Conservation (phyloP, 768 basidiomycete genomes). For the Coprinopsis marcescibilis region DNA sequence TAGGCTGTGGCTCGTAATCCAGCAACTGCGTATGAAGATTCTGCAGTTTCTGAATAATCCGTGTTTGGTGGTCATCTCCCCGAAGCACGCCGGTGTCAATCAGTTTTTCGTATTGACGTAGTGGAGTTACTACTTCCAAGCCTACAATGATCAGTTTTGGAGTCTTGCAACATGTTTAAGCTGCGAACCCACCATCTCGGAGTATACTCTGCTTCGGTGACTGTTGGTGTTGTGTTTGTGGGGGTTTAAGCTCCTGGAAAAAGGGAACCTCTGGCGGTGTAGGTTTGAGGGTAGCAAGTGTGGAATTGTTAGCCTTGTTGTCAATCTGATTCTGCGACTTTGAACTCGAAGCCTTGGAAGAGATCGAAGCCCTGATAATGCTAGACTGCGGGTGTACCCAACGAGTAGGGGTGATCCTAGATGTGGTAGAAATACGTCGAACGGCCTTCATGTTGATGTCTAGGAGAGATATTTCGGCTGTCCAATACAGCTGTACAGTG, state of each 20-base stretch:
- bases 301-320: neutral
- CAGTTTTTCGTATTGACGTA: conserved; percentile 41
- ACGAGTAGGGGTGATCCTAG: conserved; percentile 1
- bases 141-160: neutral
- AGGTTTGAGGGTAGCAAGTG: neutral
- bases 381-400: neutral
- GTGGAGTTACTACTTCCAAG: conserved; percentile 32
- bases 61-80: conserved; percentile 78
- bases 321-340: neutral
- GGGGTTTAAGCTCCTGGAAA: conserved; percentile 6
- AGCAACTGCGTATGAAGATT: conserved; percentile 66
- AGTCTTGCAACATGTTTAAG: neutral
- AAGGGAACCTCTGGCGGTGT: neutral
- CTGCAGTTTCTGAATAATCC: conserved; percentile 80
- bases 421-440: conserved; percentile 21
- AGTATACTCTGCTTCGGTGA: too few relatives aligned
- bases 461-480: neutral
- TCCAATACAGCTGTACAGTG: too few relatives aligned
- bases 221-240: conserved; percentile 15
- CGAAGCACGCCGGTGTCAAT: conserved; percentile 47
- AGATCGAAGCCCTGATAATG: conserved; percentile 2
- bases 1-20: conserved; percentile 62
- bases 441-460: conserved; percentile 24
- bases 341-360: neutral
- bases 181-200: conserved; percentile 15